Evolutionary conservation across 345 rosid species (phyloP).

Genomic region (Salix koriyanagi): DNA sequence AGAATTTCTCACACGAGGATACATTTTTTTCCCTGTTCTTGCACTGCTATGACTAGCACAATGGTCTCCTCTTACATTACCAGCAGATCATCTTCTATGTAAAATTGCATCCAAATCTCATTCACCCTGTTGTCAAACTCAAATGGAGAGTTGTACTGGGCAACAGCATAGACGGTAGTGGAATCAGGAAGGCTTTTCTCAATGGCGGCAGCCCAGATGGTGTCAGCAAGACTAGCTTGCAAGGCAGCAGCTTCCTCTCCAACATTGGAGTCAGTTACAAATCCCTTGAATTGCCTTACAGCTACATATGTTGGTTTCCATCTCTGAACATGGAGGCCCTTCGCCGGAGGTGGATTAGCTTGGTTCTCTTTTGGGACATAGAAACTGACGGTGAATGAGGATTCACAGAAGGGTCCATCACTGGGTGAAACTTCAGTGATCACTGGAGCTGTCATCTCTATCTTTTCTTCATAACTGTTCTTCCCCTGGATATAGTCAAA

Average conservation of each 20-base stretch:
- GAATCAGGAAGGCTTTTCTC: conserved; percentile 36
- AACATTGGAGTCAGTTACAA: conserved; percentile 47
- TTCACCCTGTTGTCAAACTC: conserved; percentile 63
- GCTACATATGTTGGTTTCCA: conserved; percentile 60
- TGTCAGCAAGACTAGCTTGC: conserved; percentile 52
- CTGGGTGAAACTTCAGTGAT: conserved; percentile 65
- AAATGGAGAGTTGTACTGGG: conserved; percentile 89
- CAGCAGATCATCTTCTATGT: conserved; percentile 24
- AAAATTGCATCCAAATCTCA: conserved; percentile 69
- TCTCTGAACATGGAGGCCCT: conserved; percentile 63
- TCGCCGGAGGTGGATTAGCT: conserved; percentile 65
- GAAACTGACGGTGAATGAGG: conserved; percentile 72
- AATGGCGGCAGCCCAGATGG: conserved; percentile 58
- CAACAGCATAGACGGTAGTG: conserved; percentile 53
- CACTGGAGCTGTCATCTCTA: conserved; percentile 93
- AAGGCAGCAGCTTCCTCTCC: conserved; percentile 78
- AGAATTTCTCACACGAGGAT: no score
- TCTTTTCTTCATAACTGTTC: conserved; percentile 47
- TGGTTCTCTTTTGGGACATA: conserved; percentile 76
- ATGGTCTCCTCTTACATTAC: not conserved
- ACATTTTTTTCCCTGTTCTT: not conserved
- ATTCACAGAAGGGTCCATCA: conserved; percentile 81
- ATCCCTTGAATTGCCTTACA: conserved; percentile 70
- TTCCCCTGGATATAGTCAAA: conserved; percentile 84
- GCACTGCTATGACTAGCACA: not conserved